Base-by-base conservation (phyloP, 2,329 filamentous ascomycete species). In the Sporothrix sp. region DNA sequence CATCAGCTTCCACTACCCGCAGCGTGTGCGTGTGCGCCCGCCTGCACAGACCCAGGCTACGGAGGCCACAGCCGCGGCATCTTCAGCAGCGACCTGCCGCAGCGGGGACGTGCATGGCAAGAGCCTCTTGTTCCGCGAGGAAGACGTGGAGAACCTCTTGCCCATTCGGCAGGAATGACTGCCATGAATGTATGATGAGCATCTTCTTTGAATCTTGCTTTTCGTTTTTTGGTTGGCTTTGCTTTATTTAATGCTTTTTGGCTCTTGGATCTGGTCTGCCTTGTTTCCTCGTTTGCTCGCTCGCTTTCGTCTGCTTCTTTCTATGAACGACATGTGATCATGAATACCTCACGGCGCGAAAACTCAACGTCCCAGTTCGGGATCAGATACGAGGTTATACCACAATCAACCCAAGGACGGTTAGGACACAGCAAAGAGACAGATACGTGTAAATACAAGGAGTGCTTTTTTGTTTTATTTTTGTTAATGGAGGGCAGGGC, bases 1-100 rank as follows among this genome's bases (percentile, higher is more conserved):
- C 16, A 57, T 59, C 20, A 61, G 59, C 47, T 64, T 63, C 55
- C 62, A 65, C 55, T 63, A 63, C 40, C 62, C 60, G 7, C 59
- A 60, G 46, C 58, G 61, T 13, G 40, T 57, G 52, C 59, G 58
- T 39, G 52, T 54, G 28, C 52, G 30, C 21, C 52, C 36, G 36
- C 51, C 39, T 14, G 37, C 46, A 33, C 40, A 27, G 38, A 33
- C 52, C 11, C 40, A 51, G 13, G 44, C 35, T 14, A 48, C 39
- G 2, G 42, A 53, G 36, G 37, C 48, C 30, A 42, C 38, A 30
- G 50, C 20, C 9, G 21, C n/a, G 33, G 10, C 27, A 44, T 27
- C 18, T 21, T 33, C 7, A 25, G 33, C 14, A 20, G 30, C 14
- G 37, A 32, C 28, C 13, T 21, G n/a, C n/a, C n/a, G n/a, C n/a